Evolutionary conservation across 148 eudicot species (phyloP).

Genomic region (Chenopodium quinoa): DNA sequence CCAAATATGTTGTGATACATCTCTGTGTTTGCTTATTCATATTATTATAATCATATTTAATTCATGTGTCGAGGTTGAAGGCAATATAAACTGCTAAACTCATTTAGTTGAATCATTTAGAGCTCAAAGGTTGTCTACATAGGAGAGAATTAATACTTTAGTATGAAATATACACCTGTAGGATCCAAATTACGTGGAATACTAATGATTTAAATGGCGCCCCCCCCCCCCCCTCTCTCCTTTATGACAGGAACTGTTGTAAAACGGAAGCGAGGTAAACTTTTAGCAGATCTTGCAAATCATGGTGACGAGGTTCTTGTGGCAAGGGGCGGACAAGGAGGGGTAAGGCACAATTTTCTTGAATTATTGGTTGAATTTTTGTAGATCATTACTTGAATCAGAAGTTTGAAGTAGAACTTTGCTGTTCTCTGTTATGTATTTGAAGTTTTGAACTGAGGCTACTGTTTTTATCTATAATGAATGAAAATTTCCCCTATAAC

Average conservation of each 20-base stretch:
- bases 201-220: not conserved
- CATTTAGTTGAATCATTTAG: no score
- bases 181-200: not conserved
- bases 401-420: not conserved
- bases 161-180: slow-evolving; percentile 1
- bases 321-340: slow-evolving; percentile 99
- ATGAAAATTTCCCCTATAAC: not conserved
- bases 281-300: slow-evolving; percentile 83
- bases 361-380: slow-evolving; percentile 2
- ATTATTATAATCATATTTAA: no score
- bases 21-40: not conserved
- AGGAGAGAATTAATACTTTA: not conserved
- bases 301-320: slow-evolving; percentile 90
- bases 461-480: not conserved
- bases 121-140: not conserved
- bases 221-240: not conserved
- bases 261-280: slow-evolving; percentile 80
- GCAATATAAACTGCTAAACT: no score
- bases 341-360: slow-evolving; percentile 53
- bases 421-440: not conserved
- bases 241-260: slow-evolving; percentile 78
- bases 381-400: not conserved
- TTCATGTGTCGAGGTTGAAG: no score
- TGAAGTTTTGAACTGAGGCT: not conserved
- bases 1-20: not conserved